Evolutionary conservation across 805 yeast genomes (phyloP), one percentile per base, ranked within the genome.

Genomic region (Brettanomyces nanus): DNA sequence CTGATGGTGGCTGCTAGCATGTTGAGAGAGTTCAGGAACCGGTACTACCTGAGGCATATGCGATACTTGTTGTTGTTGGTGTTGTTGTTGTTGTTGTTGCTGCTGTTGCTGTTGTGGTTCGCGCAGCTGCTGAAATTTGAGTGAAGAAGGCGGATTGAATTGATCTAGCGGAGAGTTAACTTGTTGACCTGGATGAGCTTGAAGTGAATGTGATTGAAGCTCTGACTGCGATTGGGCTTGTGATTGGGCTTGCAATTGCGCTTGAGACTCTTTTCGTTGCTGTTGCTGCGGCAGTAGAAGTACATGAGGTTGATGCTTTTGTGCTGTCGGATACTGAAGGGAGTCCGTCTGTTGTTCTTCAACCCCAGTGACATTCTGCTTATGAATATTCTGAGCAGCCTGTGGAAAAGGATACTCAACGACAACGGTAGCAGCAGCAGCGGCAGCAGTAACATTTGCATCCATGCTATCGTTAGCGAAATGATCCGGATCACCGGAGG

Each of bases 361-460:
- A n/a, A n/a, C n/a, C n/a, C n/a, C n/a, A n/a, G n/a, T n/a, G n/a
- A n/a, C n/a, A n/a, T n/a, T n/a, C n/a, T n/a, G n/a, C n/a, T n/a
- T n/a, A 13, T 25, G 27, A 13, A 25, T 10, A 25, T 10, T 25
- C 17, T 18, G 21, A n/a, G 33, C 6, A 19, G 22, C 6, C 33
- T 19, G 33, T 19, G 19, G 18, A 18, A 19, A 15, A 14, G 29
- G 19, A 7, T 33, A 20, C 28, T 20, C 32, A 19, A 4, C 26
- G 25, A 14, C 29, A n/a, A 18, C 39, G 18, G 30, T 32, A 26
- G 41, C 41, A 18, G 37, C 37, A 14, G 35, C 35, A 21, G 41
- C 46, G 14, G 38, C 46, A 15, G 48, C 53, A 17, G 44, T 48
- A 31, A 46, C 51, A 17, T 51, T 52, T 9, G 26, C 26, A 11